Percentiles rank a stretch among this genome's conserved stretches.
These are phyloP conservation scores for Neurospora sp. DNA, from an alignment of 495 filamentous ascomycete genomes.

Conservation along the genomic window DNA sequence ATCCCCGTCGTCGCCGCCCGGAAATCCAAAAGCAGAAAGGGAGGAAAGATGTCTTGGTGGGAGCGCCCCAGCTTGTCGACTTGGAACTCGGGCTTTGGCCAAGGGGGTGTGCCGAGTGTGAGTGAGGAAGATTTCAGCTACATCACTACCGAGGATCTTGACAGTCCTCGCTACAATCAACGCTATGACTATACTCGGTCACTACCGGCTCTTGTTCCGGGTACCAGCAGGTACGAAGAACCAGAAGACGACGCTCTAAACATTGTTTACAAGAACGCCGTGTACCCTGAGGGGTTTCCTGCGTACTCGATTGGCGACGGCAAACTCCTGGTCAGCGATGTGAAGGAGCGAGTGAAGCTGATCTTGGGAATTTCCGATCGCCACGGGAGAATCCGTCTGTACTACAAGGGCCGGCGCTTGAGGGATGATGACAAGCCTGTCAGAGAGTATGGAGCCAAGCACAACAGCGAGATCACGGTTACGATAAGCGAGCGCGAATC, in stretches of 20 bases:
- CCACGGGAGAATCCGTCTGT: conserved; percentile 52
- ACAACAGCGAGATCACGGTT: conserved; percentile 59
- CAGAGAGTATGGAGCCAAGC: conserved; percentile 66
- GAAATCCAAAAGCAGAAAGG: conserved; percentile 11
- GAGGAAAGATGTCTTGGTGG: conserved; percentile 51
- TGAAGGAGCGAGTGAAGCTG: conserved; percentile 54
- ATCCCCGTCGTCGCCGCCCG: conserved; percentile 41
- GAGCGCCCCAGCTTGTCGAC: conserved; percentile 47
- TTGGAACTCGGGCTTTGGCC: conserved; percentile 41
- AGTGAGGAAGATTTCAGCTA: conserved; percentile 74
- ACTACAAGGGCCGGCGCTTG: conserved; percentile 74
- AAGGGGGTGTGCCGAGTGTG: conserved; percentile 45
- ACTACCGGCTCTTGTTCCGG: conserved; percentile 12
- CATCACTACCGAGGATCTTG: conserved; percentile 60
- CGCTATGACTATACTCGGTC: neutral
- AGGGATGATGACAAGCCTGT: conserved; percentile 55
- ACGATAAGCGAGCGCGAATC: conserved; percentile 40
- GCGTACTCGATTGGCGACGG: conserved; percentile 76
- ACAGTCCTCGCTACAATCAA: conserved; percentile 15
- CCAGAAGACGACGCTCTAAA: conserved; percentile 65
- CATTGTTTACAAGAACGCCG: conserved; percentile 59
- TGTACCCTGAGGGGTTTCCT: conserved; percentile 70
- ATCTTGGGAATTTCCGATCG: conserved; percentile 50
- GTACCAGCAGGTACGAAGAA: conserved; percentile 13
- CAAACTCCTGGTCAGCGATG: conserved; percentile 53